Evolutionary conservation across 805 yeast species (phyloP).

Genomic region (Zygotorulaspora sp.): DNA sequence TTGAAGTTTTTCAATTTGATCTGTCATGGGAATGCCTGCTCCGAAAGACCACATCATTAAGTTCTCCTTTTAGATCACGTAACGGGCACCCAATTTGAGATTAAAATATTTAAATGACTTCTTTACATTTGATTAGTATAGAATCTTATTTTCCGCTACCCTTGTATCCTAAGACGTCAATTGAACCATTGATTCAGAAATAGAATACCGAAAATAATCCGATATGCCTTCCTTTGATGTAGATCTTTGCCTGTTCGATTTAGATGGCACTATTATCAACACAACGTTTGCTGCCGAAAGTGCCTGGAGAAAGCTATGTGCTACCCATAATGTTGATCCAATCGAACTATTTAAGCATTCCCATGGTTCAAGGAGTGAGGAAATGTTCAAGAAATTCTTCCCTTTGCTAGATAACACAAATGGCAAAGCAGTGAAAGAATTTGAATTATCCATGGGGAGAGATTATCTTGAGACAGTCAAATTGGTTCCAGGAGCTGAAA

Average conservation of each 20-base stretch:
- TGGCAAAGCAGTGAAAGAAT: conserved; percentile 44
- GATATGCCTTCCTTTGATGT: conserved; percentile 10
- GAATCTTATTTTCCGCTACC: too few species aligned
- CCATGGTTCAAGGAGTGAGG: conserved; percentile 75
- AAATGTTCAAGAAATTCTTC: conserved; percentile 60
- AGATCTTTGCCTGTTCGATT: conserved; percentile 51
- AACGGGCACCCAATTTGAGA: too few species aligned
- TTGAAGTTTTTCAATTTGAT: too few species aligned
- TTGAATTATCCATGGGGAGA: conserved; percentile 61
- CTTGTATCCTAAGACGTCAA: too few species aligned
- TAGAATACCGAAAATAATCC: neutral
- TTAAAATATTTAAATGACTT: too few species aligned
- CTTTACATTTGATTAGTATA: too few species aligned
- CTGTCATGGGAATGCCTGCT: too few species aligned
- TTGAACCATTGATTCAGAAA: too few species aligned
- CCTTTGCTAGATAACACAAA: conserved; percentile 61
- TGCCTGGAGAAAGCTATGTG: conserved; percentile 61
- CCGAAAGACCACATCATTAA: too few species aligned
- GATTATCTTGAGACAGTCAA: conserved; percentile 61
- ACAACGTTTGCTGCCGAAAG: conserved; percentile 72
- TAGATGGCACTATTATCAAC: conserved; percentile 76
- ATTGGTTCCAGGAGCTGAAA: conserved; percentile 66
- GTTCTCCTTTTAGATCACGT: too few species aligned
- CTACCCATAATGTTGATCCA: conserved; percentile 56
- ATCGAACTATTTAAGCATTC: conserved; percentile 59